Conservation (phyloP, 2,329 filamentous ascomycete genomes). For the Nigrograna mackinnonii region DNA sequence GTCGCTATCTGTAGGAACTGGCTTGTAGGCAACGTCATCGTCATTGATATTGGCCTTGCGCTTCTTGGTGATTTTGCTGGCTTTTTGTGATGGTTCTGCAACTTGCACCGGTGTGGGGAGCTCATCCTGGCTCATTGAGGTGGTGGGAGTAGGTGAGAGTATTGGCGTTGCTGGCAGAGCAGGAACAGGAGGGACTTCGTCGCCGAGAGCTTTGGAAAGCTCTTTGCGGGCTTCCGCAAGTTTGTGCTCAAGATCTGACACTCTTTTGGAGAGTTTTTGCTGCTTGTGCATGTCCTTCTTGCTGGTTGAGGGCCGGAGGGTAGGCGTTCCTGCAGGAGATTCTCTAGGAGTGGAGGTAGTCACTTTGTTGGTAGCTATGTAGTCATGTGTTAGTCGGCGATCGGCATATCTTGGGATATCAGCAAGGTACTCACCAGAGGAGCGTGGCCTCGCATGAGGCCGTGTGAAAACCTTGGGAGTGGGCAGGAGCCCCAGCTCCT, state of each 20-base stretch:
- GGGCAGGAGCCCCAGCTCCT: slow-evolving; percentile 35
- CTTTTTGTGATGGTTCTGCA: slow-evolving; percentile 16
- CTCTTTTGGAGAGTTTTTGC: slow-evolving; percentile 60
- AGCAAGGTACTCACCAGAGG: slow-evolving; percentile 12
- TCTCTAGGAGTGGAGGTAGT: slow-evolving; percentile 7
- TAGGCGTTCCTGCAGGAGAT: slow-evolving; percentile 20
- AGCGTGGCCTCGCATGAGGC: slow-evolving; percentile 19
- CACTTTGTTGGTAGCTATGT: background rate
- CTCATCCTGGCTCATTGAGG: background rate
- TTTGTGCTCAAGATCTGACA: slow-evolving; percentile 64
- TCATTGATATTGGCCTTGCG: slow-evolving; percentile 35
- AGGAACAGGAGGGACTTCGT: slow-evolving; percentile 43
- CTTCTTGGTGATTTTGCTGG: slow-evolving; percentile 39
- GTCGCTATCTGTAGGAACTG: slow-evolving; percentile 14
- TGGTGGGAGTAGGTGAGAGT: slow-evolving; percentile 27
- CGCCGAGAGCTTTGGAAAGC: slow-evolving; percentile 53
- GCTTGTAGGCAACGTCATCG: slow-evolving; percentile 34
- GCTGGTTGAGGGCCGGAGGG: slow-evolving; percentile 53
- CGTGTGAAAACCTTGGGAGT: slow-evolving; percentile 35
- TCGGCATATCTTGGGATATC: background rate
- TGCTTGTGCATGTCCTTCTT: slow-evolving; percentile 62
- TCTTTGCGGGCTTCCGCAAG: slow-evolving; percentile 59
- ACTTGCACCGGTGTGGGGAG: background rate
- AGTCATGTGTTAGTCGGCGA: slow-evolving; percentile 1
- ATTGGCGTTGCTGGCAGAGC: slow-evolving; percentile 35